These are phyloP conservation scores for Amanita thiersii DNA, from an alignment of 768 basidiomycete genomes.

Conservation along the genomic window DNA sequence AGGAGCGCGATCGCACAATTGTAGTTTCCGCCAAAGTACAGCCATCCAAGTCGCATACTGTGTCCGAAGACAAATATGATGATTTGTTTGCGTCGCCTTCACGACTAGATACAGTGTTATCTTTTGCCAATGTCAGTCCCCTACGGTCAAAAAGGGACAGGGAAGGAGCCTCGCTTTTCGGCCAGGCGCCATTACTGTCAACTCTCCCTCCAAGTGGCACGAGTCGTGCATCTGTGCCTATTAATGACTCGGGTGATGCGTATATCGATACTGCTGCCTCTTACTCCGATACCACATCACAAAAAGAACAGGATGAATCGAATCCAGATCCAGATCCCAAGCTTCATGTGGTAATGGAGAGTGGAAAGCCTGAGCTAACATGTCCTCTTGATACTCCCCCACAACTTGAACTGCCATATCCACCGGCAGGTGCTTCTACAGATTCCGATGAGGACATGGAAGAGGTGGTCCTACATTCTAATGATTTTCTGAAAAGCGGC, in stretches of 20 bases:
- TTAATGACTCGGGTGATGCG: conserved; percentile 1
- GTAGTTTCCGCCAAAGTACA: conserved; percentile 4
- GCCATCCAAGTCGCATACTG: conserved; percentile 4
- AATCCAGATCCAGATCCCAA: not conserved
- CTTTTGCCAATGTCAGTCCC: conserved; percentile 10
- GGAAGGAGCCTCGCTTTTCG: conserved; percentile 8
- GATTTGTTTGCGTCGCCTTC: conserved; percentile 15
- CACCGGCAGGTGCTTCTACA: not conserved
- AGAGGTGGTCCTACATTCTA: conserved; percentile 5
- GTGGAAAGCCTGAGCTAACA: too few species aligned
- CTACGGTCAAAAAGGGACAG: not conserved
- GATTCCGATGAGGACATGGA: conserved; percentile 10
- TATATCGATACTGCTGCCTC: conserved; percentile 1
- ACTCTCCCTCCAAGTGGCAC: not conserved
- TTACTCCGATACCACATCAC: not conserved
- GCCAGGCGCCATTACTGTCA: conserved; percentile 1
- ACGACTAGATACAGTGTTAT: conserved; percentile 11
- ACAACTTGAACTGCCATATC: not conserved
- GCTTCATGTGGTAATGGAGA: not conserved
- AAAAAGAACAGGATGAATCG: not conserved
- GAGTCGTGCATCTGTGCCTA: not conserved
- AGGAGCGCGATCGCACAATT: conserved; percentile 5
- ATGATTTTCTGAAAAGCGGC: not conserved
- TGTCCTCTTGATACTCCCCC: too few species aligned
- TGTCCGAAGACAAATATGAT: conserved; percentile 10